phyloP scores from a whole-genome alignment of 2,329 filamentous ascomycete species.

The Boeremia lycopersici region DNA sequence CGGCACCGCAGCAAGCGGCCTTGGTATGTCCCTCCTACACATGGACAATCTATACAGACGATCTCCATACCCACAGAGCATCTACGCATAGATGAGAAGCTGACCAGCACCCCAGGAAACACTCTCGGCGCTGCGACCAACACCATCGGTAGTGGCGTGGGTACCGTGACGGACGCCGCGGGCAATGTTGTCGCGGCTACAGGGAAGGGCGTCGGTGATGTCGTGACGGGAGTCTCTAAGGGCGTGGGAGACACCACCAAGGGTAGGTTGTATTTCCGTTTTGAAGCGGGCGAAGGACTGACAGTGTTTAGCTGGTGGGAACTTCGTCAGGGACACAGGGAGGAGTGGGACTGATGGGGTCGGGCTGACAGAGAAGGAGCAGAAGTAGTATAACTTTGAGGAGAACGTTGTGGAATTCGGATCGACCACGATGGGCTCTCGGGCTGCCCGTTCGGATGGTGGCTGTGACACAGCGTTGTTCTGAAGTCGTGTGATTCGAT shows the following conservation, averaged over 20 bases:
- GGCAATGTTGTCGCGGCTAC: slow-evolving; percentile 41
- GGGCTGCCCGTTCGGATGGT: no score
- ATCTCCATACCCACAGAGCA: not conserved
- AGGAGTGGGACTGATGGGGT: slow-evolving; percentile 33
- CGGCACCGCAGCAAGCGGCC: slow-evolving; percentile 39
- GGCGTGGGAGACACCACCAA: slow-evolving; percentile 46
- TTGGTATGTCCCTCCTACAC: slow-evolving; percentile 27
- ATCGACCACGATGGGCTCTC: no score
- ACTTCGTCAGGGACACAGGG: slow-evolving; percentile 37
- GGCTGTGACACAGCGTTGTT: no score
- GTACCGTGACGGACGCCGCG: slow-evolving; percentile 35
- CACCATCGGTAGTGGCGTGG: slow-evolving; percentile 43
- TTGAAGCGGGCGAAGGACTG: slow-evolving; percentile 3
- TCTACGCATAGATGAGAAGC: not conserved
- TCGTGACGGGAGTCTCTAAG: slow-evolving; percentile 41
- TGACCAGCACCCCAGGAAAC: slow-evolving; percentile 32
- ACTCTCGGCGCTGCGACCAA: slow-evolving; percentile 42
- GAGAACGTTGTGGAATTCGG: no score
- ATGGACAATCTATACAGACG: not conserved
- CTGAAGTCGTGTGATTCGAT: no score
- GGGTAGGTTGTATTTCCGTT: slow-evolving; percentile 19
- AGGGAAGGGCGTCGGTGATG: slow-evolving; percentile 46
- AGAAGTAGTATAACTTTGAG: slow-evolving; percentile 24
- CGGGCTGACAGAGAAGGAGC: slow-evolving; percentile 23
- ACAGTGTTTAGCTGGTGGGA: slow-evolving; percentile 32